Percentiles rank a stretch among this genome's conserved stretches.
phyloP scores from a whole-genome alignment of 2,329 filamentous ascomycete species.

The Fonsecaea pugnacius region DNA sequence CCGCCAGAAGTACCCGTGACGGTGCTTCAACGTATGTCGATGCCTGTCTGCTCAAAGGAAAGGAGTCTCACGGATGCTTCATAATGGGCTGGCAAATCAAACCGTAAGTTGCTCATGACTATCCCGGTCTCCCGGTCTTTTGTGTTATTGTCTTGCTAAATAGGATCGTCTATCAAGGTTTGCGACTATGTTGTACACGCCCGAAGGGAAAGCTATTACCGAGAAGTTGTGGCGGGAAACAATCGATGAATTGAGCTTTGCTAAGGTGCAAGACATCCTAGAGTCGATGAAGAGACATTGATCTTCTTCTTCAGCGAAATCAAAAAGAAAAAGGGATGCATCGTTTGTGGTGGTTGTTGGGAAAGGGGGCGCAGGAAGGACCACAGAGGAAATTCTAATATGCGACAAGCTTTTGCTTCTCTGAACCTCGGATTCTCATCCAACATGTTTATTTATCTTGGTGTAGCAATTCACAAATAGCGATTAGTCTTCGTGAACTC shows the following conservation, averaged over 20 bases:
- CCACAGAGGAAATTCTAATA: not conserved
- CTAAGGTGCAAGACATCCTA: conserved; percentile 24
- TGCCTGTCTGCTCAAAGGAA: conserved; percentile 52
- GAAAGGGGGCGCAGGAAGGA: not conserved
- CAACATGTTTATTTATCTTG: not conserved
- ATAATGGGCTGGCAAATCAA: conserved; percentile 55
- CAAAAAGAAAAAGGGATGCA: not conserved
- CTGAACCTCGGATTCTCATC: not conserved
- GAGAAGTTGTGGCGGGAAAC: conserved; percentile 46
- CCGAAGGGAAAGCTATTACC: conserved; percentile 43
- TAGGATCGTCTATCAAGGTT: conserved; percentile 38
- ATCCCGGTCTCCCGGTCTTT: conserved; percentile 16
- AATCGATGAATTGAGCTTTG: conserved; percentile 35
- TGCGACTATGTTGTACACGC: conserved; percentile 35
- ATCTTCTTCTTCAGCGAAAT: not conserved
- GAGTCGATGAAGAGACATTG: conserved; percentile 16
- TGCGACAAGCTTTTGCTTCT: not conserved
- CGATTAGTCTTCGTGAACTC: not conserved
- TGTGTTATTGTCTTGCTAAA: conserved; percentile 41
- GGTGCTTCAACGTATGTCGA: conserved; percentile 57
- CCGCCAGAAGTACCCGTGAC: conserved; percentile 43
- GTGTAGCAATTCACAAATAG: not conserved
- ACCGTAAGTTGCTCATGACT: conserved; percentile 47
- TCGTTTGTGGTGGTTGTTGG: not conserved
- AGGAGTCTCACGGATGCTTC: conserved; percentile 58